Evolutionary conservation across 805 yeast species (phyloP).

Genomic region (baker's yeast (Saccharomyces cerevisiae)): DNA sequence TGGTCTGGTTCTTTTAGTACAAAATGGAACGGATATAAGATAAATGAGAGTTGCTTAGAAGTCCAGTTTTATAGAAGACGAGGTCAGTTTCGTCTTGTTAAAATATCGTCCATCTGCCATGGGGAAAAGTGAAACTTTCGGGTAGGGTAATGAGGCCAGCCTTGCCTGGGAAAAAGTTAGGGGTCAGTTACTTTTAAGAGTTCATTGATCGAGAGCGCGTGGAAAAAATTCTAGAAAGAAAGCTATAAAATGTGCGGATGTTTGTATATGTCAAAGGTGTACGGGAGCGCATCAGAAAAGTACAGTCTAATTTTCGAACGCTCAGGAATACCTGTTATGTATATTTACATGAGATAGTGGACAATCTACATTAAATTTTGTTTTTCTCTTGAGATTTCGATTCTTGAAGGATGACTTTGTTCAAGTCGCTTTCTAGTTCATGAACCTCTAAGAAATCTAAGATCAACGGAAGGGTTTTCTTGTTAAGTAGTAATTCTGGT

Average conservation of each 20-base stretch:
- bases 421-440: constrained; percentile 37
- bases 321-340: background rate
- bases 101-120: background rate
- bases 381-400: background rate
- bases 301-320: background rate
- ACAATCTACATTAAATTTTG: background rate
- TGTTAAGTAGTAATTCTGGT: constrained; percentile 31
- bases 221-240: background rate
- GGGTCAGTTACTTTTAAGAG: background rate
- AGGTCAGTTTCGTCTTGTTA: background rate
- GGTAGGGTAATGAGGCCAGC: background rate
- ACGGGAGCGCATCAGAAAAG: background rate
- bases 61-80: background rate
- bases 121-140: background rate
- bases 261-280: background rate
- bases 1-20: constrained; percentile 4
- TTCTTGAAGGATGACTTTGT: constrained; percentile 50
- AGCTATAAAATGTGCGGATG: background rate
- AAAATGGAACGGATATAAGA: background rate
- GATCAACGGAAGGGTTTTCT: constrained; percentile 39
- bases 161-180: background rate
- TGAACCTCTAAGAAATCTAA: constrained; percentile 39
- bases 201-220: background rate
- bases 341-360: background rate
- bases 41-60: background rate